Evolutionary conservation across 805 yeast species (phyloP), one percentile per base, ranked within the genome.

Genomic region (Starmerella potacharoeniae): DNA sequence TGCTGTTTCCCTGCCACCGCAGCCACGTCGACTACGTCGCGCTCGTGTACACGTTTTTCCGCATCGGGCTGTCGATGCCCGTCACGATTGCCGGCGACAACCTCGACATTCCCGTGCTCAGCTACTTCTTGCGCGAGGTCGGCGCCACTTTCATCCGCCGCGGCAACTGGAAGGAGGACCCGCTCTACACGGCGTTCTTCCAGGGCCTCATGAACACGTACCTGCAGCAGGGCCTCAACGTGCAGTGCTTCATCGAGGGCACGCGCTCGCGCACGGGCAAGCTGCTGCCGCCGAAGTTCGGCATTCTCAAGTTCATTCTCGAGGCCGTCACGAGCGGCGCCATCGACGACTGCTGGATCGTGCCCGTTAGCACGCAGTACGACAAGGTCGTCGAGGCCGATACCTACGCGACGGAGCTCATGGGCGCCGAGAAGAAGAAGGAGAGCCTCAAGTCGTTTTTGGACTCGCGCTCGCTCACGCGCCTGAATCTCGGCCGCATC

Each of bases 181-280:
- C 77, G 70, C 66, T 76, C 66, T 69, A 73, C 68, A 63, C 76
- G 68, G 65, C 72, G 5, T 64, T 71, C 16, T 65, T 72, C 58
- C 73, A 70, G 58, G 63, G 71, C 41, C 73, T 75, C 54, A 69
- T 80, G 47, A 79, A 78, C 59, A 77, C 76, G 36, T 59, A 77
- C 8, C 71, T 80, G 33, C 55, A 70, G 28, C 71, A 76, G 56
- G 79, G 81, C 49, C 67, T 75, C 54, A 75, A 75, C 59, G 69
- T 80, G 58, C 84, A 81, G 62, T 79, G 82, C 56, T 80, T 80
- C 60, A 77, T 80, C 51, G 85, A 80, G 65, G 85, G 85, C n/a
- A 78, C 83, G 1, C 73, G 85, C 41, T 79, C 84, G 2, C 71
- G 85, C 56, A 80, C 81, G 58, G 85, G 85, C n/a, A 81, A 81